Base-by-base conservation (phyloP, 1,284 basidiomycete species). In the Pterulicium gracile region DNA sequence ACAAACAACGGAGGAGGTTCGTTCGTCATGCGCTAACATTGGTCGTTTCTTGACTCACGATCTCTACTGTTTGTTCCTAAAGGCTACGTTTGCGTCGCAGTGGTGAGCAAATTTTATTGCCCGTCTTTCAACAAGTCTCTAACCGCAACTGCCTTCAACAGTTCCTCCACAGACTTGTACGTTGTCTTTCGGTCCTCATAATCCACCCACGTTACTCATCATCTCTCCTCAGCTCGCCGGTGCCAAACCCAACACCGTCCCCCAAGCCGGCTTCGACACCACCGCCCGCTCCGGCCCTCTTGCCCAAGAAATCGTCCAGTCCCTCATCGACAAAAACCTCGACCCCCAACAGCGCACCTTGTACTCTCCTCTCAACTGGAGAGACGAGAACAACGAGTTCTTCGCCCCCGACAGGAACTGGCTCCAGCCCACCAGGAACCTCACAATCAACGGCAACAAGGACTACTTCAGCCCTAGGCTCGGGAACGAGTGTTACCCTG, bases 111-210 rank as follows among this genome's bases (percentile, higher is more conserved):
- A 27, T 40, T 43, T 32, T 10, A 17, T 24, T 34, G 18, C 43
- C 7, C 3, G 39, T 24, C 36, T 35, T 13, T 13, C 41, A 5
- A 17, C 17, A 14, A 24, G 43, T 22, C 27, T 10, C 27, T 32
- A 10, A 32, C 27, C 27, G 10, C 27, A 32, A 10, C n/a, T n/a
- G 27, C 27, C 7, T 32, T 32, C 7, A 3, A 41, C 47, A 80
- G 75, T 80, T 74, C 74, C 65, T 80, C 3, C 77, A 79, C 56
- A 72, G 77, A 42, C 76, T 80, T 49, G 76, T 79, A 48, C 53
- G 73, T 58, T 20, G 19, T 41, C n/a, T 23, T 19, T 19, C 17
- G 15, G 3, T 39, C 40, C 10, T 41, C 39, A 41, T 15, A 34
- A 10, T 39, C 22, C 14, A 46, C 10, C 17, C 22, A 41, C 22